Evolutionary conservation across 805 yeast genomes (phyloP).

Genomic region (Kuraishia hungarica): DNA sequence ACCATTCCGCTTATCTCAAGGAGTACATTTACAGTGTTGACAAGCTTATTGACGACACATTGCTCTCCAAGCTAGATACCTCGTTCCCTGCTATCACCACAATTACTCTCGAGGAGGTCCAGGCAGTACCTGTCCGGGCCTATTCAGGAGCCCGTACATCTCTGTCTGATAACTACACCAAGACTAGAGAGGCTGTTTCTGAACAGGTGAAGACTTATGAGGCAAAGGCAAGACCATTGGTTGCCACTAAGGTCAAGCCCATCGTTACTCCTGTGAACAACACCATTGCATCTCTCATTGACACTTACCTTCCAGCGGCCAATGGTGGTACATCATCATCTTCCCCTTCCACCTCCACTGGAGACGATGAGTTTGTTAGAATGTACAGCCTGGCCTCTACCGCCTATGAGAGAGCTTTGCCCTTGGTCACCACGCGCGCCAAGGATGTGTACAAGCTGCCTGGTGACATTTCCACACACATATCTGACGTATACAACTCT

Average conservation of each 20-base stretch:
- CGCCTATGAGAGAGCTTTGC: constrained; percentile 19
- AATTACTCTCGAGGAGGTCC: constrained; percentile 10
- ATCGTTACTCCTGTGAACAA: constrained; percentile 20
- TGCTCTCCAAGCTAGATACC: constrained; percentile 19
- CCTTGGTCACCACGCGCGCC: constrained; percentile 11
- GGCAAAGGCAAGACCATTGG: constrained; percentile 8
- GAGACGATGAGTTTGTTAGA: constrained; percentile 18
- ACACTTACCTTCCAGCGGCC: constrained; percentile 18
- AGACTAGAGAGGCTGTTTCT: background rate
- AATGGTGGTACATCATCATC: constrained; percentile 6
- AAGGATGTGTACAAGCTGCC: constrained; percentile 7
- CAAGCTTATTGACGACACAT: constrained; percentile 10
- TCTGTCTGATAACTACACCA: background rate
- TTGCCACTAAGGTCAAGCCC: constrained; percentile 15
- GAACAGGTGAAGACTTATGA: constrained; percentile 4
- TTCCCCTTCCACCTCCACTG: constrained; percentile 5
- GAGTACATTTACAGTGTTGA: constrained; percentile 15
- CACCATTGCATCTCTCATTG: constrained; percentile 17
- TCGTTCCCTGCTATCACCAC: constrained; percentile 19
- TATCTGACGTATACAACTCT: constrained; percentile 18
- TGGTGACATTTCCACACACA: constrained; percentile 19
- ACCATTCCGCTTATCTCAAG: constrained; percentile 12
- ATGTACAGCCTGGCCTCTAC: constrained; percentile 13
- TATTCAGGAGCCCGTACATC: background rate
- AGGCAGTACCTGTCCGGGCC: background rate